Percentiles rank a stretch among this genome's conserved stretches.
phyloP scores from a whole-genome alignment of 2,329 filamentous ascomycete genomes.

The Aspergillus intermedius region DNA sequence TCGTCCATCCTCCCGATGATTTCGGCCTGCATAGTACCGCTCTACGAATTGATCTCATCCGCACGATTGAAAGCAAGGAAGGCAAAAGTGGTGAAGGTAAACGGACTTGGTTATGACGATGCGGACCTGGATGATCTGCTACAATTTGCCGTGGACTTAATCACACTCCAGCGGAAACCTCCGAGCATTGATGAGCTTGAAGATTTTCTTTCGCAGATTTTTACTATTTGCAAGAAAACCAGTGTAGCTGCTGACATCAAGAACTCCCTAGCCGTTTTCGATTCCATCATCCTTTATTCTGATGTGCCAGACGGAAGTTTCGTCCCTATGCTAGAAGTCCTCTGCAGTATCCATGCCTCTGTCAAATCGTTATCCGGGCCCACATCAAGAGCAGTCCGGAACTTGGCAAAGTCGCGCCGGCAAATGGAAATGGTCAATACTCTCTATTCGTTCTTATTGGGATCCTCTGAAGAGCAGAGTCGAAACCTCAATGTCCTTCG shows the following conservation, averaged over 20 bases:
- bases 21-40: slow-evolving; percentile 32
- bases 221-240: slow-evolving; percentile 36
- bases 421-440: slow-evolving; percentile 34
- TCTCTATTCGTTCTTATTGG: slow-evolving; percentile 31
- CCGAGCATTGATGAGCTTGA: slow-evolving; percentile 31
- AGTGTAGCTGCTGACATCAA: slow-evolving; percentile 38
- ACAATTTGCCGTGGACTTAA: slow-evolving; percentile 37
- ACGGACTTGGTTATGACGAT: slow-evolving; percentile 28
- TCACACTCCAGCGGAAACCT: slow-evolving; percentile 36
- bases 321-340: slow-evolving; percentile 32
- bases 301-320: slow-evolving; percentile 35
- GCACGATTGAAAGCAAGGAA: slow-evolving; percentile 34
- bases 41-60: slow-evolving; percentile 32
- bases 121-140: slow-evolving; percentile 32
- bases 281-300: slow-evolving; percentile 37
- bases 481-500: slow-evolving; percentile 36
- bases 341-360: slow-evolving; percentile 40
- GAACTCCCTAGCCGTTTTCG: slow-evolving; percentile 35
- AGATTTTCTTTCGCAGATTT: slow-evolving; percentile 30
- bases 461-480: slow-evolving; percentile 25
- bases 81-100: slow-evolving; percentile 25
- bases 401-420: slow-evolving; percentile 33
- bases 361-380: slow-evolving; percentile 38
- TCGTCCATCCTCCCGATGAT: slow-evolving; percentile 35
- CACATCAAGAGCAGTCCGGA: slow-evolving; percentile 37